Evolutionary conservation across 768 basidiomycete species (phyloP).

Genomic region (Russula foetens): DNA sequence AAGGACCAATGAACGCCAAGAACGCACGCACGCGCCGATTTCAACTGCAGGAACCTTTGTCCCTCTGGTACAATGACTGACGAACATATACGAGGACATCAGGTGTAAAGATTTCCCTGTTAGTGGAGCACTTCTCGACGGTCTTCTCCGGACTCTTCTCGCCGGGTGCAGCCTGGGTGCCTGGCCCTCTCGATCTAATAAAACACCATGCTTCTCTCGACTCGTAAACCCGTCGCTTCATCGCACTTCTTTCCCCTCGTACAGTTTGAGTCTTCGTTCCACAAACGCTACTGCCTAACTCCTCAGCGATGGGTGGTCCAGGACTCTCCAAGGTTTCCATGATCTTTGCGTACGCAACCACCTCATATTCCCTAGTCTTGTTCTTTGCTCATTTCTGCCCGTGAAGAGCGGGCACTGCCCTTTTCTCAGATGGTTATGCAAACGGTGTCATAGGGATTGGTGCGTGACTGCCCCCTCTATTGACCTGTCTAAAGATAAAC

Average conservation of each 20-base stretch:
- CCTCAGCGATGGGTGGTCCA: slow-evolving; percentile 2
- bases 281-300: background rate
- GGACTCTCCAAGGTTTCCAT: slow-evolving; percentile 57
- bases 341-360: slow-evolving; percentile 66
- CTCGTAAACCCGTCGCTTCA: background rate
- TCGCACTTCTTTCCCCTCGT: background rate
- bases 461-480: slow-evolving; percentile 31
- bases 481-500: background rate
- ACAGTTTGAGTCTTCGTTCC: background rate
- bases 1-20: slow-evolving; percentile 8
- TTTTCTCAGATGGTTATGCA: slow-evolving; percentile 88
- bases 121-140: too few relatives aligned
- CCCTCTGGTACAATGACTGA: background rate
- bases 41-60: background rate
- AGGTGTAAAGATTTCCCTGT: background rate
- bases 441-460: slow-evolving; percentile 74
- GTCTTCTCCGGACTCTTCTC: background rate
- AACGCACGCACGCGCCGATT: slow-evolving; percentile 6
- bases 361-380: background rate
- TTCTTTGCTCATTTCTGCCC: slow-evolving; percentile 1
- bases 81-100: background rate
- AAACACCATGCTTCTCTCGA: background rate
- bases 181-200: background rate
- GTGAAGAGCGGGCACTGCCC: slow-evolving; percentile 71
- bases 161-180: background rate